Conservation (phyloP, 2,329 filamentous ascomycete species). For the Penicillium sp. region DNA sequence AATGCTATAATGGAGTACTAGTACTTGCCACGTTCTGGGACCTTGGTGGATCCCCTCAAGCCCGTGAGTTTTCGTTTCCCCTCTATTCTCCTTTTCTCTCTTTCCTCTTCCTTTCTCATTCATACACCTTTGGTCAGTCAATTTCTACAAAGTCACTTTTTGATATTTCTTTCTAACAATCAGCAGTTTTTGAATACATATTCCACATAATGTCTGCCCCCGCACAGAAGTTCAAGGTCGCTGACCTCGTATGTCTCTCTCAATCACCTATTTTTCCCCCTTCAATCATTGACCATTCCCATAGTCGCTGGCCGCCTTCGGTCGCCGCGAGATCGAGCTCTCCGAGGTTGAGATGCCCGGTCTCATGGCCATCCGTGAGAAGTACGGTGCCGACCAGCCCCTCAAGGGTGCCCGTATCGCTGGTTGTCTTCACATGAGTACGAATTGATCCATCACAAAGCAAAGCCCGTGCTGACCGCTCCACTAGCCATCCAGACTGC, state of each 20-base stretch:
- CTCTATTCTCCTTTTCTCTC: conserved; percentile 15
- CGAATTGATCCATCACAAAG: conserved; percentile 27
- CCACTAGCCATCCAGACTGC: conserved; percentile 86
- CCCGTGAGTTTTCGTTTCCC: conserved; percentile 22
- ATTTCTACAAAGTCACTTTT: background rate
- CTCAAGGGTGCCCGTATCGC: conserved; percentile 93
- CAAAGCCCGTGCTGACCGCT: conserved; percentile 11
- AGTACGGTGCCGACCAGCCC: conserved; percentile 92
- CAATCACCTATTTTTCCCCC: background rate
- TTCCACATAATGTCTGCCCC: conserved; percentile 65
- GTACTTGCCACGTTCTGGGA: conserved; percentile 3
- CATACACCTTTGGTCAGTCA: conserved; percentile 12
- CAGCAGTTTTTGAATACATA: conserved; percentile 16
- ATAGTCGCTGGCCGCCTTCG: conserved; percentile 87
- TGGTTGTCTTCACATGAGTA: conserved; percentile 97
- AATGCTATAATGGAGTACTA: background rate
- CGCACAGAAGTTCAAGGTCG: conserved; percentile 95
- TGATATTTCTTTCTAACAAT: conserved; percentile 8
- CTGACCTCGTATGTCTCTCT: conserved; percentile 68
- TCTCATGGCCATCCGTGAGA: conserved; percentile 89
- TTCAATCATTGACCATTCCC: conserved; percentile 14
- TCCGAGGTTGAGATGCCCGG: conserved; percentile 96
- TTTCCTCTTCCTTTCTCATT: conserved; percentile 13
- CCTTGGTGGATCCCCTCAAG: conserved; percentile 6
- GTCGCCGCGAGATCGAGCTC: conserved; percentile 98